Evolutionary conservation across 2,329 filamentous ascomycete species (phyloP), one percentile per base, ranked within the genome.

Genomic region (Claviceps sp.): DNA sequence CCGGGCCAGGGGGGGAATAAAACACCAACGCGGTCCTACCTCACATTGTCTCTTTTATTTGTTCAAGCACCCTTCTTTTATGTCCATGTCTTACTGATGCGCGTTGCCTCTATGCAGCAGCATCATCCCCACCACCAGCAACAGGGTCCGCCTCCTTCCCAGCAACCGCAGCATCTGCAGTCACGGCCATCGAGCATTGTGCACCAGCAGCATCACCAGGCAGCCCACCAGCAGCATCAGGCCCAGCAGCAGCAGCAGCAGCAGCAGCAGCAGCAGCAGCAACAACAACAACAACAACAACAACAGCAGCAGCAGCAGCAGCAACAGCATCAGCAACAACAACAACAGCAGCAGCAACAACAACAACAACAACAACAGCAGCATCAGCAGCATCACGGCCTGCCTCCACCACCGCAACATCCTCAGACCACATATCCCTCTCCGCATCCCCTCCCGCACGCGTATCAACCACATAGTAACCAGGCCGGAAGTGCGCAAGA

Each of bases 81-180:
- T 63, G 64, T 66, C 62, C 60, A 66, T 62, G 62, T 61, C 59
- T 66, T 66, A 78, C 77, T 79, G 76, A 80, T 77, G 71, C 71
- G 73, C 71, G 68, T 77, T 68, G 73, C 74, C 71, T 76, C 71
- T 74, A 77, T 79, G 42, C 42, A 26, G 76, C 80, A 88, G 83
- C 83, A 86, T 78, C 83, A 86, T 74, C 77, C 81, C 72, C 82
- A 85, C 74, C 79, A 83, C 68, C 72, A 80, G 67, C 80, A 81
- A 70, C 81, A 86, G 75, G 84, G 83, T 78, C 81, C 83, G 70
- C 79, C 80, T 62, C 73, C 76, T 70, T 69, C 76, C 59, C 77
- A 53, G n/a, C 50, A 79, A 63, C 22, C 42, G 26, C 45, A 37
- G 14, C 74, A 85, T 59, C 84, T 86, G 59, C 82, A 86, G 66